Base-by-base conservation (phyloP, 306 rosid genomes). In the Rosa lucieae region DNA sequence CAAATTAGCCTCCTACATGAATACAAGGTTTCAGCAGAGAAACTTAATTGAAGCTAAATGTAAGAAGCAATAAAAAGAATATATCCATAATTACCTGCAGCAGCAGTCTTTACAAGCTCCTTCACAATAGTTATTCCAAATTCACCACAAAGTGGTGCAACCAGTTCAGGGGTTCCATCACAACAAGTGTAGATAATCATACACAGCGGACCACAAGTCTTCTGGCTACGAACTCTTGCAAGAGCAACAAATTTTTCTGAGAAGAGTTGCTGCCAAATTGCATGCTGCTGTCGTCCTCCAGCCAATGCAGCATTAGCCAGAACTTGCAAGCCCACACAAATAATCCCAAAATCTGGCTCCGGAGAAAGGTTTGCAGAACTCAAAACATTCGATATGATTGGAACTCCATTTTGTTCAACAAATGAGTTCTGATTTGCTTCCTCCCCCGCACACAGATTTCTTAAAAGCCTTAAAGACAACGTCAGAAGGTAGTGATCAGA, bases 361-460 rank as follows among this genome's bases (percentile, higher is more conserved):
- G 68, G 74, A 78, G 75, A 79, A 67, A 49, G 69, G 39, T 14
- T 86, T 29, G 82, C 83, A 6, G 63, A 77, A 26, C 83, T 85
- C 82, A 92, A 78, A 86, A 91, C 59, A 77, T 53, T 69, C 0
- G 72, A 88, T 48, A 92, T 51, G 55, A 87, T 49, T 56, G 68
- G 84, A 63, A 83, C 86, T 52, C 95, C 97, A 69, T 86, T 79
- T 49, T 40, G 79, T 53, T 90, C 88, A 75, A 94, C 59, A 77
- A 94, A 94, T 4, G 55, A 59, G 58, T 86, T 73, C 78, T 89
- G 94, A 63, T 88, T 89, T 11, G 80, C 71, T 62, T 75, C 8
- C 84, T 91, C 94, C 12, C 97, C 94, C 0, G 93, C 98, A 76
- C 93, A 93, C 21, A 93, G 78, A 77, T 93, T 91, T 83, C 94